Base-by-base conservation (phyloP, 805 yeast genomes). In the Schwanniomyces pseudopolymorphus region DNA sequence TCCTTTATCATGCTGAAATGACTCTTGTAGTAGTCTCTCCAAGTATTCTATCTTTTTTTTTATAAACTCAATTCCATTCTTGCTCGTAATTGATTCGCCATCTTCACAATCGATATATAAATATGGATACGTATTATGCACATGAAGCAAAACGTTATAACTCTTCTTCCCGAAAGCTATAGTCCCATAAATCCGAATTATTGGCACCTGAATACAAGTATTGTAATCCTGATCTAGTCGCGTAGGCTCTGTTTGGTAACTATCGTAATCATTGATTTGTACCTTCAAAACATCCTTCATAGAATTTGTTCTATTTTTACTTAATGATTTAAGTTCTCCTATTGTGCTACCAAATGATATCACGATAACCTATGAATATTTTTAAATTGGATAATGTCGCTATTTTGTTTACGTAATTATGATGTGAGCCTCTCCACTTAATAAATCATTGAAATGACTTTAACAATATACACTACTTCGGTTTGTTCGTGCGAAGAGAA, bases 81-180 rank as follows among this genome's bases (percentile, higher is more conserved):
- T 3, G 20, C 66, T 50, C 9, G 49, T 58, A 31, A 14, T 31
- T 11, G 16, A 31, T 7, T 31, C 35, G 6, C 20, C 20, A 1
- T 83, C 85, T 37, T 69, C 71, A 57, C 84, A 84, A 28, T 79
- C 81, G 2, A 91, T 70, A 58, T 77, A 90, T 1, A 92, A 53
- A 58, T 92, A 94, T 0, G 98, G 99, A 52, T 76, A 88, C 16
- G 80, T 79, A 33, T 92, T 91, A 67, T 91, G 98, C 8, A 94
- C 69, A 61, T 94, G 97, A 1, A 86, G 78, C 11, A 72, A 45
- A 1, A 64, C 52, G 48, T 66, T 65, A 52, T 57, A 66, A 27
- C 50, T 39, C 13, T 49, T 47, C 9, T 76, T 74, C 24, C 80
- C 78, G 53, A 80, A 81, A 0, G 89, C 87, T 0, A 83, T 72